Percentiles rank a stretch among this genome's conserved stretches.
phyloP scores from a whole-genome alignment of 129 eudicot genomes.

The Dittrichia graveolens region DNA sequence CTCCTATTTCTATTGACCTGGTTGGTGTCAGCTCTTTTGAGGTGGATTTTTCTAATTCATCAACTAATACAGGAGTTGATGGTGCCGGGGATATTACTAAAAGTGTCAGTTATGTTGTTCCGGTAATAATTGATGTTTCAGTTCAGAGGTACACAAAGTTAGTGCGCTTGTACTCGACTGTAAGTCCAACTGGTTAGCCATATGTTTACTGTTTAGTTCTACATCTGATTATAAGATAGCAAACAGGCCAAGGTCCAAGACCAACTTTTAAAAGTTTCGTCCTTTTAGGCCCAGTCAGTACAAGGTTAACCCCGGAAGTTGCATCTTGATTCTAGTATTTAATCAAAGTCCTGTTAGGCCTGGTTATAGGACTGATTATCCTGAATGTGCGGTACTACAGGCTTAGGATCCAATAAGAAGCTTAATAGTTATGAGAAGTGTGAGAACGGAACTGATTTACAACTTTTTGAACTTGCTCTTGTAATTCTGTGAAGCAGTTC shows the following conservation, averaged over 20 bases:
- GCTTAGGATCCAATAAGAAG: neutral
- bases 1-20: slow-evolving; percentile 92
- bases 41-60: slow-evolving; percentile 78
- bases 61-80: slow-evolving; percentile 46
- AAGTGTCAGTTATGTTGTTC: slow-evolving; percentile 58
- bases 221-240: slow-evolving; percentile 3
- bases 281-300: neutral
- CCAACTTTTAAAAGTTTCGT: neutral
- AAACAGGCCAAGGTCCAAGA: neutral
- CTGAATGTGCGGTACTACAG: neutral
- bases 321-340: neutral
- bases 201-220: neutral
- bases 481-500: too few species aligned
- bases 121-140: slow-evolving; percentile 93
- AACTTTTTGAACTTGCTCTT: too few species aligned
- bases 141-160: slow-evolving; percentile 78
- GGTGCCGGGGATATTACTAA: slow-evolving; percentile 32
- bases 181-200: slow-evolving; percentile 35
- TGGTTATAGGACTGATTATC: neutral
- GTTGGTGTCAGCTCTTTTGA: slow-evolving; percentile 89
- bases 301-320: neutral
- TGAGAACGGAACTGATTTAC: too few species aligned
- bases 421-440: neutral
- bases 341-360: neutral
- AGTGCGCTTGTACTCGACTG: slow-evolving; percentile 89